These are phyloP conservation scores for Podospora fimiseda DNA, from an alignment of 495 filamentous ascomycete genomes.

Conservation along the genomic window DNA sequence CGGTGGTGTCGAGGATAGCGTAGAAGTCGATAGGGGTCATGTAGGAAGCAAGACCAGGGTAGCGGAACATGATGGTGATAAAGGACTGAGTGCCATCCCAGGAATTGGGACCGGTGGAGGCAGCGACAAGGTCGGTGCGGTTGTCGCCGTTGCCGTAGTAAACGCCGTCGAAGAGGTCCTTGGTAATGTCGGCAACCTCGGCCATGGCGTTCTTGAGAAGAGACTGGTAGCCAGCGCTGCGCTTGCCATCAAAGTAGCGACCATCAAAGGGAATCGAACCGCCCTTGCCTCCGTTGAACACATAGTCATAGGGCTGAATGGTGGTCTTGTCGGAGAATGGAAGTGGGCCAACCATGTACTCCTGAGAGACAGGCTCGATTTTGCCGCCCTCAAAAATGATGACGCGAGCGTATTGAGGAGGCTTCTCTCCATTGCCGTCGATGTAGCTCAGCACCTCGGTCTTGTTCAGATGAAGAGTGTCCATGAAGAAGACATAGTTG, in stretches of 20 bases:
- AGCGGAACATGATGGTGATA: conserved; percentile 28
- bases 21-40: conserved; percentile 34
- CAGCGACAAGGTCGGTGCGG: conserved; percentile 21
- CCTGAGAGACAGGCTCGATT: conserved; percentile 38
- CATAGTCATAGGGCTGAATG: conserved; percentile 37
- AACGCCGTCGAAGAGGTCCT: conserved; percentile 25
- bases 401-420: conserved; percentile 43
- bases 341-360: conserved; percentile 47
- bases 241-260: conserved; percentile 29
- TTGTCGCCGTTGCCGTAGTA: conserved; percentile 29
- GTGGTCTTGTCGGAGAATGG: conserved; percentile 34
- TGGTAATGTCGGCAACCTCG: conserved; percentile 32
- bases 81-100: conserved; percentile 28
- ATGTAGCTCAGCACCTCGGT: conserved; percentile 43
- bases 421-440: conserved; percentile 31
- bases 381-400: conserved; percentile 40
- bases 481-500: conserved; percentile 38
- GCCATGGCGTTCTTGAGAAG: conserved; percentile 28
- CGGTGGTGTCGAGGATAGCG: conserved; percentile 30
- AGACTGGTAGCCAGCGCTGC: conserved; percentile 19
- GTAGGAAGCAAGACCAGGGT: conserved; percentile 29
- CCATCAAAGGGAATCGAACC: conserved; percentile 31
- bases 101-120: conserved; percentile 25
- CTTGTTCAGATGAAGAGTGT: conserved; percentile 49
- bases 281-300: conserved; percentile 36